A percentile compares a stretch with the other conserved stretches of the same genome.
phyloP scores from a whole-genome alignment of 257 asterid genomes.

The Solanum sitiens region DNA sequence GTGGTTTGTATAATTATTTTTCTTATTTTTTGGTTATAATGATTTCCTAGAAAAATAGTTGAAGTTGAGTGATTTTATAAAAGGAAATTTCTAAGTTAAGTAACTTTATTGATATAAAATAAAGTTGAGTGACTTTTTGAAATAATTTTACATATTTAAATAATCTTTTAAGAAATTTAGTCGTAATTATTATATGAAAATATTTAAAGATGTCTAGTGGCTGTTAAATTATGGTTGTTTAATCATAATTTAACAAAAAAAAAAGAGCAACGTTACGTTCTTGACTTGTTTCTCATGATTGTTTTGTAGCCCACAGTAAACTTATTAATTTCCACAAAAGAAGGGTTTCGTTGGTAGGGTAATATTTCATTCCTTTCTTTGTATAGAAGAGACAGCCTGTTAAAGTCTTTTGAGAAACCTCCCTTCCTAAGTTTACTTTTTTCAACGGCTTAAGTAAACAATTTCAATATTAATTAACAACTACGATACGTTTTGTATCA shows the following conservation, averaged over 20 bases:
- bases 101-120: no score
- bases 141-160: no score
- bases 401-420: not conserved
- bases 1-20: no score
- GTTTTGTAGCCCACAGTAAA: not conserved
- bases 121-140: no score
- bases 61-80: no score
- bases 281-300: not conserved
- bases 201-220: not conserved
- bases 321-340: not conserved
- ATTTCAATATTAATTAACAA: not conserved
- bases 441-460: not conserved
- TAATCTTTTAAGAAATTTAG: no score
- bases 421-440: not conserved
- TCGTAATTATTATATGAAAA: not conserved
- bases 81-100: no score
- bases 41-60: no score
- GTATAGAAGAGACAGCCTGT: slow-evolving; percentile 1
- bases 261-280: not conserved
- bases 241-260: not conserved
- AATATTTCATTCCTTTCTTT: slow-evolving; percentile 3
- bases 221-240: not conserved
- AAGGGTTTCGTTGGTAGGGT: not conserved
- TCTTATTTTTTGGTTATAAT: no score
- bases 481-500: not conserved